Evolutionary conservation across 1,284 basidiomycete genomes (phyloP), one percentile per base, ranked within the genome.

Genomic region (Cryptococcus sp.): DNA sequence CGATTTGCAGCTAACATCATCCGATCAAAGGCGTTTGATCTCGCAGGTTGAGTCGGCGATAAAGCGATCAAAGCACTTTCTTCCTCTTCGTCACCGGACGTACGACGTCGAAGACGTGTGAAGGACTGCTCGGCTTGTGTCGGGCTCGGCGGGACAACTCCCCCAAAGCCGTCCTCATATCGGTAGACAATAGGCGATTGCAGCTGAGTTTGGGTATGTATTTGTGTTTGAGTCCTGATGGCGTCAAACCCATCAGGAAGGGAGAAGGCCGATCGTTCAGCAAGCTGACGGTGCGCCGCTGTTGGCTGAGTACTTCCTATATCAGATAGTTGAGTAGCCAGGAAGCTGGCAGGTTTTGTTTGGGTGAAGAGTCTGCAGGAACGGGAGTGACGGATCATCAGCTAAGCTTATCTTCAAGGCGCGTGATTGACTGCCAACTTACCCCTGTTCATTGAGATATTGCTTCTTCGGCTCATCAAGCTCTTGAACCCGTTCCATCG

Each of bases 401-500:
- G 23, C n/a, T 54, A 25, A 39, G 25, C 10, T 38, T 17, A 35
- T 2, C 20, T 20, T 2, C 17, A 19, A 7, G 48, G 11, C 7
- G 11, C 23, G 6, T 19, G n/a, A 15, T 5, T 2, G 15, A 46
- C 7, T 40, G 30, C 38, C 10, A 13, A 55, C 73, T 58, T 45
- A 75, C 75, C 75, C 75, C 56, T 67, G 57, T 6, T 69, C 66
- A 43, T 77, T 77, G 19, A 77, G 61, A 47, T 75, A 77, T 42
- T 60, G 57, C 54, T 67, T 55, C 50, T 65, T 67, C 1, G 63
- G 60, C 23, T 59, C 49, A 16, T 62, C 57, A 20, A 49, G 10
- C 25, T 54, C 42, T n/a, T 51, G 50, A 39, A 55, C 48, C 5
- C 52, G 38, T 11, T 62, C 62, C 52, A 63, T 58, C 0, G 58